These are phyloP conservation scores for Eucalyptus marginata DNA, from an alignment of 345 rosid genomes.

Conservation along the genomic window DNA sequence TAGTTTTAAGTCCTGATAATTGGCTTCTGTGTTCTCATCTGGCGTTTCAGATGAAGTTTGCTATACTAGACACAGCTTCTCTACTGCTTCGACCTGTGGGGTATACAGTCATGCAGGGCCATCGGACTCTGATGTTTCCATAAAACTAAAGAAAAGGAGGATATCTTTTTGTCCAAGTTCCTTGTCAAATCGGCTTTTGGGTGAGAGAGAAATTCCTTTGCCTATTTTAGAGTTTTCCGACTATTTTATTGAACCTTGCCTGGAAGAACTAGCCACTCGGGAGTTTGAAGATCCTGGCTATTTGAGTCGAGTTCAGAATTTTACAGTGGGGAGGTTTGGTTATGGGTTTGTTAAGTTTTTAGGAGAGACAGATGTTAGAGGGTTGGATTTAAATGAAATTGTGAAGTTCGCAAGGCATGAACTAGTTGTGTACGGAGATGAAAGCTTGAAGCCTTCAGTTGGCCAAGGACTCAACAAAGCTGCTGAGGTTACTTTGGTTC, in stretches of 20 bases:
- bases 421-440: slow-evolving; percentile 76
- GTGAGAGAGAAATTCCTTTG: slow-evolving; percentile 22
- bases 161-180: slow-evolving; percentile 3
- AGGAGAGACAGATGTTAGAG: slow-evolving; percentile 74
- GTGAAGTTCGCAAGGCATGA: slow-evolving; percentile 64
- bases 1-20: background rate
- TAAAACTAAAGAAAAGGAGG: slow-evolving; percentile 40
- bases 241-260: slow-evolving; percentile 59
- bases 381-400: slow-evolving; percentile 51
- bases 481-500: slow-evolving; percentile 68
- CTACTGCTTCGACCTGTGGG: background rate
- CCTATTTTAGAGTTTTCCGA: slow-evolving; percentile 42
- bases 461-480: slow-evolving; percentile 87
- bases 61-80: background rate
- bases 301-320: slow-evolving; percentile 59
- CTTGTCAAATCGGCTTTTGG: background rate
- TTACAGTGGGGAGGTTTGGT: slow-evolving; percentile 67
- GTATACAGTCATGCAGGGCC: background rate
- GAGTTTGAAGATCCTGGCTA: slow-evolving; percentile 56
- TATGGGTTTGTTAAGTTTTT: slow-evolving; percentile 62
- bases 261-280: slow-evolving; percentile 36
- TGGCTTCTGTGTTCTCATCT: background rate
- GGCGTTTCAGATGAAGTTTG: background rate
- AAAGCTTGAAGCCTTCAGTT: slow-evolving; percentile 51
- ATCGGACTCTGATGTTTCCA: background rate